phyloP scores from a whole-genome alignment of 768 basidiomycete genomes.

The Trametes villosa region DNA sequence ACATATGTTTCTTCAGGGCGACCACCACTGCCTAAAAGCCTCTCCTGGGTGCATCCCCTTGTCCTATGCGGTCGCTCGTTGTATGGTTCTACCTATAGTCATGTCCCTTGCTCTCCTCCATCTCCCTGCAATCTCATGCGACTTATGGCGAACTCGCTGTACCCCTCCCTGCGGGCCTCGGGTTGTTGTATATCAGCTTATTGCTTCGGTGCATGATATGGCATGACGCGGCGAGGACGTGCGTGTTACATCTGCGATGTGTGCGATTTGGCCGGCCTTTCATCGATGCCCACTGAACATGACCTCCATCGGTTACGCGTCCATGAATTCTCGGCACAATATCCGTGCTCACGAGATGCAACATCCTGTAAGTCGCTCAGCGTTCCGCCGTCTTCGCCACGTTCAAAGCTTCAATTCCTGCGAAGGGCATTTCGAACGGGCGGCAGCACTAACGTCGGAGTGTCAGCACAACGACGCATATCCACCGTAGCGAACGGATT shows the following conservation, averaged over 20 bases:
- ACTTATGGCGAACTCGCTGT: slow-evolving; percentile 27
- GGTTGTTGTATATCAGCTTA: slow-evolving; percentile 22
- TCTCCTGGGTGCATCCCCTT: slow-evolving; percentile 12
- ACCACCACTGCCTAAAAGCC: slow-evolving; percentile 30
- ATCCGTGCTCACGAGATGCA: too few species aligned
- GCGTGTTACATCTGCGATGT: not conserved
- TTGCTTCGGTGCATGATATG: slow-evolving; percentile 3
- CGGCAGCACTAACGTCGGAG: too few species aligned
- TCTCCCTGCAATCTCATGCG: slow-evolving; percentile 33
- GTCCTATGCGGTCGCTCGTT: slow-evolving; percentile 33
- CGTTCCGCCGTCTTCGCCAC: too few species aligned
- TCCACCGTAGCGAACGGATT: too few species aligned
- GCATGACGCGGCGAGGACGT: not conserved
- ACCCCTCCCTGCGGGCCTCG: not conserved
- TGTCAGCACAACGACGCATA: too few species aligned
- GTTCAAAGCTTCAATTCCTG: too few species aligned
- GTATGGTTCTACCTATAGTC: slow-evolving; percentile 36
- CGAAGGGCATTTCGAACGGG: too few species aligned
- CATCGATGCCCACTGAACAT: too few species aligned
- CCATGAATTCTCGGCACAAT: too few species aligned
- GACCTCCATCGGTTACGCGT: too few species aligned
- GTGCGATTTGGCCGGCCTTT: too few species aligned
- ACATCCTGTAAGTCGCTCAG: too few species aligned
- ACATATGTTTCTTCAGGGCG: slow-evolving; percentile 17
- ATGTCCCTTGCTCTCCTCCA: slow-evolving; percentile 32